A percentile compares a stretch with the other conserved stretches of the same genome.
Evolutionary conservation across 352 stramenopile species (phyloP).

Genomic region (Pythium pectinolyticum): DNA sequence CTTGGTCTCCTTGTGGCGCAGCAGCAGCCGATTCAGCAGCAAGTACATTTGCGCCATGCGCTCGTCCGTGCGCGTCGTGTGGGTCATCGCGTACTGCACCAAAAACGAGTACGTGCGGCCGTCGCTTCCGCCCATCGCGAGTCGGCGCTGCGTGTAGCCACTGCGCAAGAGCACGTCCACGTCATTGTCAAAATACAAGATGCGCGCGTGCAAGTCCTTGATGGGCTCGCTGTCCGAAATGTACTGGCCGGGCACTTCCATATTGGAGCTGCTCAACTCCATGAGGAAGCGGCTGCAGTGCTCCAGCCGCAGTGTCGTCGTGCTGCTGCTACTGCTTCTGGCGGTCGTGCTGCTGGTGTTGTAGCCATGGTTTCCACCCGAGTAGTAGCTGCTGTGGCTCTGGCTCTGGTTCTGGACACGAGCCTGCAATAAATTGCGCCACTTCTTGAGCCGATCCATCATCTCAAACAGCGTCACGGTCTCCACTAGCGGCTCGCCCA

Average conservation of each 20-base stretch:
- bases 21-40: constrained; percentile 83
- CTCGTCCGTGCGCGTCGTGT: constrained; percentile 93
- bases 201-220: constrained; percentile 90
- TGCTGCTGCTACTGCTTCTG: not conserved
- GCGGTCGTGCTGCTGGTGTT: no score
- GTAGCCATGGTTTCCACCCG: no score
- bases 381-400: not conserved
- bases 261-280: constrained; percentile 82
- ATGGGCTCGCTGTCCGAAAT: constrained; percentile 89
- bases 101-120: constrained; percentile 90
- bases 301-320: constrained; percentile 71
- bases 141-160: constrained; percentile 89
- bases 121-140: constrained; percentile 89
- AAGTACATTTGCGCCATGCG: constrained; percentile 94
- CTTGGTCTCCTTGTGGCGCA: constrained; percentile 86
- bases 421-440: constrained; percentile 88
- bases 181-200: constrained; percentile 88
- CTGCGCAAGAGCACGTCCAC: constrained; percentile 85
- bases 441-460: constrained; percentile 89
- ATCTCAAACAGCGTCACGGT: constrained; percentile 75
- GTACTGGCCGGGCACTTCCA: constrained; percentile 93
- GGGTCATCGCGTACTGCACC: constrained; percentile 91
- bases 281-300: constrained; percentile 88
- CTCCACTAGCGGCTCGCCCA: constrained; percentile 25
- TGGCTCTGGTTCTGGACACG: constrained; percentile 72